These are phyloP conservation scores for Phascolomyces articulosus DNA, from an alignment of 371 early-diverging fungal species.

Conservation along the genomic window DNA sequence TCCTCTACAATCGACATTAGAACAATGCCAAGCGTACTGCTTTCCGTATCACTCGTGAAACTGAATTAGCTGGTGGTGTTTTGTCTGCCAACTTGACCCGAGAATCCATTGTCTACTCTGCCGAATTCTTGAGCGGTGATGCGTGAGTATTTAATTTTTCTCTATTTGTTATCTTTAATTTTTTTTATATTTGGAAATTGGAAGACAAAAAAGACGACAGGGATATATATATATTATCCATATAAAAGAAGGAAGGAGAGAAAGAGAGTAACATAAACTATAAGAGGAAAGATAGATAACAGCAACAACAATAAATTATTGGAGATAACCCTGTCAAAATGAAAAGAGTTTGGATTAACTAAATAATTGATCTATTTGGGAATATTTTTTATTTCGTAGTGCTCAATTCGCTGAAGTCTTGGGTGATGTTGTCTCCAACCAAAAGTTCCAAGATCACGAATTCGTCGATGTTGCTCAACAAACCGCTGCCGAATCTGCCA, in stretches of 20 bases:
- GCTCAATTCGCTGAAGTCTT: conserved; percentile 89
- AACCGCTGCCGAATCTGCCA: conserved; percentile 71
- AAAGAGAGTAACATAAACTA: not conserved
- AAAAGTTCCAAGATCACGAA: conserved; percentile 88
- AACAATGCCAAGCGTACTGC: conserved; percentile 84
- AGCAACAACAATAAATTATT: too few species aligned
- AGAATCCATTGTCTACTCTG: conserved; percentile 83
- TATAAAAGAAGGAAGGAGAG: not conserved
- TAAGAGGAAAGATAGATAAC: not conserved
- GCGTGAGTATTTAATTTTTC: conserved; percentile 65
- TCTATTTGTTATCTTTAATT: not conserved
- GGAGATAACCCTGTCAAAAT: too few species aligned
- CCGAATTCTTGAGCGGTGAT: conserved; percentile 91
- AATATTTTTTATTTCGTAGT: too few species aligned
- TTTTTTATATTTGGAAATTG: not conserved
- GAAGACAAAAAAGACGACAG: not conserved
- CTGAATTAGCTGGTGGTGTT: conserved; percentile 91
- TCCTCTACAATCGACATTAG: conserved; percentile 28
- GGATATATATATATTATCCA: too few species aligned
- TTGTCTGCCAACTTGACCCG: conserved; percentile 81
- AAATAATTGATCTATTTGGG: too few species aligned
- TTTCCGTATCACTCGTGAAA: conserved; percentile 88
- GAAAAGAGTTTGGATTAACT: too few species aligned
- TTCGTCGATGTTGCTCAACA: conserved; percentile 73
- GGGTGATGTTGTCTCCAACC: conserved; percentile 75